Conservation (phyloP, 345 rosid genomes). For the Eutrema heterophyllum region DNA sequence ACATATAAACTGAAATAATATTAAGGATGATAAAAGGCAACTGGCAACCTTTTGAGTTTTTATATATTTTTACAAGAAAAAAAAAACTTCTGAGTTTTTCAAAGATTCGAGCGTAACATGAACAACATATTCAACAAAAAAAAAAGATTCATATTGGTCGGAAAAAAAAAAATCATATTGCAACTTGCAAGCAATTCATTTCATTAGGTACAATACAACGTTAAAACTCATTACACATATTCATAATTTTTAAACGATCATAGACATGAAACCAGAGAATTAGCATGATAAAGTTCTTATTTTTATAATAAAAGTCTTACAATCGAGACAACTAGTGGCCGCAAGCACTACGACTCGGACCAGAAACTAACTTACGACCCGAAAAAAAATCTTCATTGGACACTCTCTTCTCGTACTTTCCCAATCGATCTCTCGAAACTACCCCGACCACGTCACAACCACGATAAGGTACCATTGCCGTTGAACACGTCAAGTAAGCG, state of each 20-base stretch:
- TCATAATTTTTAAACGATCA: background rate
- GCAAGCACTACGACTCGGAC: constrained; percentile 31
- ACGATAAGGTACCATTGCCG: constrained; percentile 28
- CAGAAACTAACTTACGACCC: constrained; percentile 29
- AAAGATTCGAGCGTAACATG: background rate
- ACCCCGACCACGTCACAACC: constrained; percentile 14
- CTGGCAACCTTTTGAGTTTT: background rate
- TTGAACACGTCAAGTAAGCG: constrained; percentile 11
- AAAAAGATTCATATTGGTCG: background rate
- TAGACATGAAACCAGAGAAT: background rate
- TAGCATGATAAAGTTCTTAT: background rate
- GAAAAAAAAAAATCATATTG: too few species aligned
- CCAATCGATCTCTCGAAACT: background rate
- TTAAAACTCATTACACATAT: background rate
- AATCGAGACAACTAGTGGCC: constrained; percentile 8
- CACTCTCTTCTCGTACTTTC: constrained; percentile 7
- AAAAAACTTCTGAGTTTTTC: background rate
- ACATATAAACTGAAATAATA: background rate
- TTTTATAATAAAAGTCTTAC: background rate
- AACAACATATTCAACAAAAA: background rate
- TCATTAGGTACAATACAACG: background rate
- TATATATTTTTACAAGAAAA: background rate
- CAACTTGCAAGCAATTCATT: background rate
- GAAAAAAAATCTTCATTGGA: background rate
- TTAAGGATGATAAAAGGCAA: background rate